Evolutionary conservation across 305 asterid genomes (phyloP), one percentile per base, ranked within the genome.

Genomic region (Solanum hybrid): DNA sequence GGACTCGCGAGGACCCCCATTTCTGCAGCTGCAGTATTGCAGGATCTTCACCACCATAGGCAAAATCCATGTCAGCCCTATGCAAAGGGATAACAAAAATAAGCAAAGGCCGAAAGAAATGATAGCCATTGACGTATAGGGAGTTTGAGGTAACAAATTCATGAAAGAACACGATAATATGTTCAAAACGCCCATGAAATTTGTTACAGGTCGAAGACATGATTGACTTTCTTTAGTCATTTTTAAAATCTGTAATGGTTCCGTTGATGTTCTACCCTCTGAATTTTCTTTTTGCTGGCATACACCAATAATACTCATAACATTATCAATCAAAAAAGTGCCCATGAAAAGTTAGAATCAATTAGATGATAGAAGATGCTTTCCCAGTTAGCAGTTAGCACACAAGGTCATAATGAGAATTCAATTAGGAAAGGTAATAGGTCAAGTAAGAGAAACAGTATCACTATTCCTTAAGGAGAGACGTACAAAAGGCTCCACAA

Each of bases 11-110:
- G 89, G 97, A 92, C 57, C 91, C 95, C 99, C 99, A 97, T 91
- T 94, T 97, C 91, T 93, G 95, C 94, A 97, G 93, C 94, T 95
- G 97, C 95, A 97, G 89, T 73, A 95, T 91, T 34, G 96, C 93
- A 78, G 93, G 97, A 90, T 93, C 94, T 90, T 96, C 96, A 76
- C 92, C 97, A 61, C 87, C 90, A 27, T 72, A 91, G 75, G 90
- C 77, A 89, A 92, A 82, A 91, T 92, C 90, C 68, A 92, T 92
- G 88, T 29, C 88, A 84, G 41, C 37, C 75, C 88, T 84, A 84
- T 81, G 24, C 86, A 81, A 81, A 51, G 41, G 88, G 88, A 45
- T 45, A 45, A 83, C 39, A 84, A 84, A 84, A 51, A 51, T 84
- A 84, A 84, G 88, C 76, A 84, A 17, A 45, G 39, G 39, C 75